phyloP scores from a whole-genome alignment of 129 eudicot species.

The Flaveria trinervia region DNA sequence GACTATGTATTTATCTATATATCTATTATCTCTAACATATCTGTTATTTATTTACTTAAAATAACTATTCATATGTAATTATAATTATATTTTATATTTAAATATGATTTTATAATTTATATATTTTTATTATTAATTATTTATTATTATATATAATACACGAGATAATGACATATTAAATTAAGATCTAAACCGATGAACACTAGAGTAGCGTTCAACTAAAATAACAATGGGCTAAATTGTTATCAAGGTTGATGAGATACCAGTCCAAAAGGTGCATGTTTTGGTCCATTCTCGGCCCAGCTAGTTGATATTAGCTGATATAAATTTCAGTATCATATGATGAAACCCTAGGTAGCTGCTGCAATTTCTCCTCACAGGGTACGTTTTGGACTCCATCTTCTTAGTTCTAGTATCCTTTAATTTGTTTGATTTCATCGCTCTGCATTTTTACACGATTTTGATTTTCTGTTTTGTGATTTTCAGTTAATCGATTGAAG shows the following conservation, averaged over 20 bases:
- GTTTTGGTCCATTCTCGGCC: background rate
- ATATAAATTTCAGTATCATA: background rate
- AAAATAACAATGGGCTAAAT: background rate
- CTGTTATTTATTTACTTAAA: no score
- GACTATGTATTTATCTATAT: no score
- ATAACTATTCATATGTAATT: no score
- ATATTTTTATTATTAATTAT: no score
- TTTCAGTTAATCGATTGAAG: constrained; percentile 17
- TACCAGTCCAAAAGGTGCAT: background rate
- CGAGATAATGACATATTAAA: no score
- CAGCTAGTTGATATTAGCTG: background rate
- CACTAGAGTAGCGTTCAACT: no score
- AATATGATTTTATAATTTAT: no score
- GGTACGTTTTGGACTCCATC: constrained; percentile 1
- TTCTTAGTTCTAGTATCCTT: background rate
- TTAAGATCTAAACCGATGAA: no score
- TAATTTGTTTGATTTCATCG: background rate
- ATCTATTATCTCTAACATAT: no score
- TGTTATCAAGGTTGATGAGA: background rate
- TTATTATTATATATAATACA: no score
- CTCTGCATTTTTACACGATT: background rate
- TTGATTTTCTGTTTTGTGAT: background rate
- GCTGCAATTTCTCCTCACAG: constrained; percentile 8
- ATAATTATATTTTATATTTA: no score
- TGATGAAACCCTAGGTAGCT: constrained; percentile 9